Base-by-base conservation (phyloP, 208 protist species). In the Strigomonas culicis region DNA sequence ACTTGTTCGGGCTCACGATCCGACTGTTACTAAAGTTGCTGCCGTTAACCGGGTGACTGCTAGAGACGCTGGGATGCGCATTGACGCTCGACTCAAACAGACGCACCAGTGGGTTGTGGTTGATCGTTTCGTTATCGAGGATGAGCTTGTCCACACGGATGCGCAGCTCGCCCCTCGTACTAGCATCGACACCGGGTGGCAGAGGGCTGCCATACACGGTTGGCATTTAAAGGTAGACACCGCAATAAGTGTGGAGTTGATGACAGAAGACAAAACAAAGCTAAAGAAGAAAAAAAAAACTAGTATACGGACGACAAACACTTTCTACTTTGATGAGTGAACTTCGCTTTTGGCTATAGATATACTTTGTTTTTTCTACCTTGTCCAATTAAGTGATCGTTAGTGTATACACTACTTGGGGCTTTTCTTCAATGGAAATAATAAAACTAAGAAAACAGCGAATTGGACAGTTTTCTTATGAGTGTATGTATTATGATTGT, bases 91-190 rank as follows among this genome's bases (percentile, higher is more conserved):
- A 21, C 4, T 80, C 66, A 36, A 73, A 70, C 6, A 82, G 64
- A 27, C 72, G 75, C 21, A 88, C 66, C 10, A 75, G 58, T 2
- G 82, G 82, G 64, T 82, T 85, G 58, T 77, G 65, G 59, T 83
- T 82, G 34, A 93, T 79, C 10, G 72, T 66, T 52, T 85, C 75
- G 39, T 91, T 75, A 32, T 92, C 80, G 1, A 95, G 69, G 19
- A 95, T 59, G 30, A 95, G 63, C 39, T 88, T 85, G 36, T 95
- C 89, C 34, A 95, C 60, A 49, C 89, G 83, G 39, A 95, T 82
- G 41, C 83, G 84, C 50, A 95, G 79, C 65, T 92, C 86, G 7
- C 89, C 89, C 28, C 70, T 65, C 31, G 89, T 95, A n/a, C 76
- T 72, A 24, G 72, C 81, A 0, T 89, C 80, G 28, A 88, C 51